Evolutionary conservation across 1,139 yeast species (phyloP), one percentile per base, ranked within the genome.

Genomic region (Yamadazyma blattariae): DNA sequence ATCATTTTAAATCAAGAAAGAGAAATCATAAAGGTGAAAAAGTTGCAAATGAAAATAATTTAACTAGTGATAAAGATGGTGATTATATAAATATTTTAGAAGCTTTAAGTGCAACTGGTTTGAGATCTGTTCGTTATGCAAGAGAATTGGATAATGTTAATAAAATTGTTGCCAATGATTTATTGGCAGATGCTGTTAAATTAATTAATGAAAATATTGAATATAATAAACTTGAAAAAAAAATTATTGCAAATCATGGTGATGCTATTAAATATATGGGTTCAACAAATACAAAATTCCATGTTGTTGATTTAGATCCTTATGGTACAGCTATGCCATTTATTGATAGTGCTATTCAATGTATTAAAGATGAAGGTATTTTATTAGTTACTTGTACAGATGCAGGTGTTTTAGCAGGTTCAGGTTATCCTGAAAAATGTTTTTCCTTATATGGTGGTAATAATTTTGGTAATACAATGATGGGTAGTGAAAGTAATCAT

Each of bases 291-390:
- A 64, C 62, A 16, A 69, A 71, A 36, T 85, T 83, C 60, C 95
- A 92, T 53, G 86, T 87, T 9, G 79, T 94, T 38, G 99, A 92
- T 60, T 71, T 92, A 38, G 99, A 92, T 55, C 99, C 99, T 0
- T 92, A 92, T 55, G 99, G 99, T 15, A 84, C 97, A 0, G 98
- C 97, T 0, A 78, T 96, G 1, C 97, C 97, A 5, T 92, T 92
- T 54, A 71, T 92, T 27, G 98, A 92, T 55, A 77, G 92, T 20
- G 97, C 97, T 0, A 70, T 92, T 23, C 95, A 87, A 50, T 68
- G 83, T 26, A 74, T 90, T 11, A 77, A 74, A 35, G 90, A 89
- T 47, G 92, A 83, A 33, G 99, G 97, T 0, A 55, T 92, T 32
- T 61, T 92, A 47, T 64, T 90, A 32, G 92, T 92, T 7, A 92